Percentiles rank a stretch among this genome's conserved stretches.
These are phyloP conservation scores for Moesziomyces antarcticus DNA, from an alignment of 1,284 basidiomycete genomes.

Conservation along the genomic window DNA sequence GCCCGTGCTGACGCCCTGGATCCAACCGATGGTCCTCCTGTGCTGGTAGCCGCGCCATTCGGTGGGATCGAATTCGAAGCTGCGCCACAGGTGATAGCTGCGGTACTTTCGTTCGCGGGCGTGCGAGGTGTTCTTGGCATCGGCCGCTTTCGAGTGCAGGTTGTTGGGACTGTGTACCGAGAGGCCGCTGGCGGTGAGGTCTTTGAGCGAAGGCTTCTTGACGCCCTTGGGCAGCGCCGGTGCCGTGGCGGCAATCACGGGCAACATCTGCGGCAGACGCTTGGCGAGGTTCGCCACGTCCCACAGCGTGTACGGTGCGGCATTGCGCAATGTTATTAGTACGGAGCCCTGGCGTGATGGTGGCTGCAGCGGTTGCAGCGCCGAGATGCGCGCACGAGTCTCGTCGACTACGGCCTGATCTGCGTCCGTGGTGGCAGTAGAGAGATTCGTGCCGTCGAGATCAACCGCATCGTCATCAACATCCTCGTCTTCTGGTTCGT, in stretches of 20 bases:
- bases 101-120: conserved; percentile 73
- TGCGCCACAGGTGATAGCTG: conserved; percentile 78
- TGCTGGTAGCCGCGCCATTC: conserved; percentile 88
- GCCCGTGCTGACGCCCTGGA: conserved; percentile 63
- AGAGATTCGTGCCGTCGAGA: conserved; percentile 3
- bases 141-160: conserved; percentile 24
- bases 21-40: conserved; percentile 85
- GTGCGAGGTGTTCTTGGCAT: conserved; percentile 56
- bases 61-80: conserved; percentile 81
- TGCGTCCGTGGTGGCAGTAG: conserved; percentile 11
- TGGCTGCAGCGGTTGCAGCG: conserved; percentile 68
- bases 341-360: conserved; percentile 72
- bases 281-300: conserved; percentile 68
- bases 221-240: conserved; percentile 54
- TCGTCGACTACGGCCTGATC: conserved; percentile 54
- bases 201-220: conserved; percentile 42
- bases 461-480: conserved; percentile 14
- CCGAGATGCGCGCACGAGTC: conserved; percentile 67
- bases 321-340: conserved; percentile 88
- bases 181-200: conserved; percentile 29
- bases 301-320: conserved; percentile 89
- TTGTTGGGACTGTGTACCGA: conserved; percentile 33
- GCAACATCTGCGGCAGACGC: conserved; percentile 70
- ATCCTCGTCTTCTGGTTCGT: conserved; percentile 20
- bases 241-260: conserved; percentile 70